Percentiles rank a stretch among this genome's conserved stretches.
Conservation (phyloP, 441 rosid genomes). For the Sinapis alba region DNA sequence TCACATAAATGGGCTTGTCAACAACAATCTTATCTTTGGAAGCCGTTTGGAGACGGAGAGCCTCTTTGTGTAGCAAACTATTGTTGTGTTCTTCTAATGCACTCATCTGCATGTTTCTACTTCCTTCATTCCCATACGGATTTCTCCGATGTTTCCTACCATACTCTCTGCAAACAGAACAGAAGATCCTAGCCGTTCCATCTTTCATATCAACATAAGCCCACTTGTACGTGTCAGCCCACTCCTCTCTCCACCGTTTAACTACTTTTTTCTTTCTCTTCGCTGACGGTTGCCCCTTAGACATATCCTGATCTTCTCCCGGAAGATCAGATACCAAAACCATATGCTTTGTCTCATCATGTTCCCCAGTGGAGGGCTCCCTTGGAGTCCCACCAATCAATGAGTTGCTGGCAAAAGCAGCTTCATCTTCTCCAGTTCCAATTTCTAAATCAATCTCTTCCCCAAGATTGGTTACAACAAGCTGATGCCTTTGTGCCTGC, state of each 20-base stretch:
- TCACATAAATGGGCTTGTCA: conserved; percentile 88
- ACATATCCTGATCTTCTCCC: conserved; percentile 72
- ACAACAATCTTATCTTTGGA: conserved; percentile 91
- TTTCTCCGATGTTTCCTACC: conserved; percentile 98
- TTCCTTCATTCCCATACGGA: conserved; percentile 99
- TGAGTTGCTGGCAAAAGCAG: conserved; percentile 76
- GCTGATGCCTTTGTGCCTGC: conserved; percentile 95
- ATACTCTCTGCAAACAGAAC: conserved; percentile 95
- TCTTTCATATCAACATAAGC: conserved; percentile 97
- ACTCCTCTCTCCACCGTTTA: conserved; percentile 99
- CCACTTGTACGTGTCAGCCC: conserved; percentile 99
- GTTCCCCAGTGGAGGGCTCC: conserved; percentile 83
- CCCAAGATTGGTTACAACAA: conserved; percentile 89
- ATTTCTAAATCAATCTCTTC: conserved; percentile 99
- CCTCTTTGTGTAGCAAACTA: conserved; percentile 99
- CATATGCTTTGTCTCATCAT: conserved; percentile 84
- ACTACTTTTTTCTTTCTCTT: conserved; percentile 99
- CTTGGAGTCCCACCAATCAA: conserved; percentile 67
- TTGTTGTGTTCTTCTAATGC: conserved; percentile 98
- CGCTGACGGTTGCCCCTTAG: conserved; percentile 54
- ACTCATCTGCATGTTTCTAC: conserved; percentile 99
- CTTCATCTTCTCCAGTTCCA: conserved; percentile 92
- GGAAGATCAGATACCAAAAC: conserved; percentile 70
- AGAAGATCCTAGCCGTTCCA: conserved; percentile 96
- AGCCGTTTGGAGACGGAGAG: conserved; percentile 96